Base-by-base conservation (phyloP, 2,329 filamentous ascomycete species). In the Aureobasidium sp. region DNA sequence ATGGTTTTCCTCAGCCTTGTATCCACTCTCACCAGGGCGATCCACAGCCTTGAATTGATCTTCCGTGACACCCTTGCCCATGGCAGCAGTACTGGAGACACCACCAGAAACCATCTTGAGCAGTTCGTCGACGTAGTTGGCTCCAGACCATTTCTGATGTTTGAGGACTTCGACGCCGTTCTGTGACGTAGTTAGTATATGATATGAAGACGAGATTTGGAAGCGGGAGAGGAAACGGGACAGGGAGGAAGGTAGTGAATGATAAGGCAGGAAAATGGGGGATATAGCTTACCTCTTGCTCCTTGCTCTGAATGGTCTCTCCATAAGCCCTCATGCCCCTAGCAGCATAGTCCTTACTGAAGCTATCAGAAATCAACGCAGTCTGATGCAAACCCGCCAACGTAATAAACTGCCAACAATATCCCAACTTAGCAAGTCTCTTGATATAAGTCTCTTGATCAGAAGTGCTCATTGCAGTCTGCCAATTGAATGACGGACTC, bases 351-450 rank as follows among this genome's bases (percentile, higher is more conserved):
- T 90, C 90, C 73, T 85, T 84, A 63, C 91, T 86, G 77, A 99
- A 99, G 65, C 87, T 85, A 78, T 97, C 86, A 70, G 87, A 88
- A 78, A 96, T 95, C 59, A 99, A 85, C 41, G 93, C 94, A 4
- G 91, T 97, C 65, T 91, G 96, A 81, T 99, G 94, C 72, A 99
- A 83, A 68, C 94, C 94, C 5, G 93, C 94, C 50, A 99, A 85
- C n/a, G 94, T 99, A 81, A 99, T 99, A 82, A 99, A 99, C 77
- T 99, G 94, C 94, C 94, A 99, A 85, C 91, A 96, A 84, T 99
- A 99, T 65, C 94, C 94, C 53, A 99, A 84, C 65, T 79, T 72
- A 64, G 87, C 91, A 44, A 99, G 88, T 45, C 94, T 90, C 65
- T 86, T 81, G 79, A 99, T 99, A 80, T 97, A 99, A 25, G 94